These are phyloP conservation scores for Chalciporus piperatus DNA, from an alignment of 768 basidiomycete genomes.

Conservation along the genomic window DNA sequence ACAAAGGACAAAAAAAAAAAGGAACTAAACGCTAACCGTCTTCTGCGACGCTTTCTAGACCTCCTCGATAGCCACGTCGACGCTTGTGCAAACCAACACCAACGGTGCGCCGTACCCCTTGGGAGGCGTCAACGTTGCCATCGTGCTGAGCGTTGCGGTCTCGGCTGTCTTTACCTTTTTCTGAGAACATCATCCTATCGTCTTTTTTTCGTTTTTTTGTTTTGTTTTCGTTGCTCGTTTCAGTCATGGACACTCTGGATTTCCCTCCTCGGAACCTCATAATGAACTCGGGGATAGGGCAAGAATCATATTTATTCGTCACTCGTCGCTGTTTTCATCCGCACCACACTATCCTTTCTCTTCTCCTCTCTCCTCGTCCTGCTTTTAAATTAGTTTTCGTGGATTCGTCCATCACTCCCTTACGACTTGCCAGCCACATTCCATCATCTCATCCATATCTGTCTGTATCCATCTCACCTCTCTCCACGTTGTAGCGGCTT, in stretches of 20 bases:
- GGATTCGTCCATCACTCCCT: background rate
- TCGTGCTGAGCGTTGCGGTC: slow-evolving; percentile 4
- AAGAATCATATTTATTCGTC: background rate
- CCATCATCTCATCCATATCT: no score
- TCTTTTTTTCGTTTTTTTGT: background rate
- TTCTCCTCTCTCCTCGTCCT: background rate
- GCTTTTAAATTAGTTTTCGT: background rate
- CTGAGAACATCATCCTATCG: background rate
- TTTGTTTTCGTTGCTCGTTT: no score
- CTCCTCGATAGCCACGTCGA: background rate
- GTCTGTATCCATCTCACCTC: background rate
- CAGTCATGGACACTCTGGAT: background rate
- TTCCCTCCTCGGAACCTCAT: background rate
- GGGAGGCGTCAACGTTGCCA: slow-evolving; percentile 1
- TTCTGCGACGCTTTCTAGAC: background rate
- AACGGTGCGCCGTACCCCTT: slow-evolving; percentile 14
- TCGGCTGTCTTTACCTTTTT: background rate
- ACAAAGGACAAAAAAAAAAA: background rate
- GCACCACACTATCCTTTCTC: background rate
- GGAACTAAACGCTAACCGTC: background rate
- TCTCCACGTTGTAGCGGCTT: background rate
- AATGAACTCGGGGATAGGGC: background rate
- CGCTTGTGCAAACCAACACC: slow-evolving; percentile 3
- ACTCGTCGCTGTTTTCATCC: background rate
- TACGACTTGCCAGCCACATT: background rate